Evolutionary conservation across 768 basidiomycete species (phyloP).

Genomic region (Lactarius indigo): DNA sequence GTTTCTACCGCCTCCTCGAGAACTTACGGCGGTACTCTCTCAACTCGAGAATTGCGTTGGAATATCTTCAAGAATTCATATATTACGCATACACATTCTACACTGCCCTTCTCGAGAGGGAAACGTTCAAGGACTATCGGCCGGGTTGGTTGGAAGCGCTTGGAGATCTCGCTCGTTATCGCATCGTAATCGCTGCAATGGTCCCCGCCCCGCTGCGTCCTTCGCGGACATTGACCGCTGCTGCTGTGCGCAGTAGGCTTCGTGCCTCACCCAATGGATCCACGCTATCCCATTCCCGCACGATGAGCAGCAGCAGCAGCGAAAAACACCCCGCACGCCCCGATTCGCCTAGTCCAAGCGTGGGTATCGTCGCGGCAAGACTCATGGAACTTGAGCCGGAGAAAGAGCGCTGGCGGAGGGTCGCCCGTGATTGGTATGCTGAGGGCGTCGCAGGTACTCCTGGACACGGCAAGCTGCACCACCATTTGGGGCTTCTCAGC

Average conservation of each 20-base stretch:
- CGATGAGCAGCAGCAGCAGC: constrained; percentile 18
- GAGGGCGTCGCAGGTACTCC: constrained; percentile 84
- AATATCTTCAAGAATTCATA: constrained; percentile 91
- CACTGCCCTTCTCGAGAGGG: constrained; percentile 83
- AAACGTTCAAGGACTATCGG: constrained; percentile 62
- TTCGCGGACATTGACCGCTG: constrained; percentile 46
- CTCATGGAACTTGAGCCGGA: constrained; percentile 85
- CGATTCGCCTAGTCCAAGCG: constrained; percentile 52
- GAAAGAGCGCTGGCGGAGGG: constrained; percentile 85
- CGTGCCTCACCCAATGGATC: constrained; percentile 24
- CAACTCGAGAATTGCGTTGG: constrained; percentile 65
- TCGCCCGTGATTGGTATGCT: constrained; percentile 92
- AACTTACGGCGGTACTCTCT: constrained; percentile 83
- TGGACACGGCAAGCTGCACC: constrained; percentile 92
- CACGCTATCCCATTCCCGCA: constrained; percentile 14
- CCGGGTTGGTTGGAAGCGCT: constrained; percentile 93
- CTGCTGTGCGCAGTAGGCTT: constrained; percentile 45
- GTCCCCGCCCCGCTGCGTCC: constrained; percentile 45
- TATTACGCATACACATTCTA: constrained; percentile 96
- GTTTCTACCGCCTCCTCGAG: constrained; percentile 87
- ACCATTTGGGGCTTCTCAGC: constrained; percentile 86
- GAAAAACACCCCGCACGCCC: constrained; percentile 28
- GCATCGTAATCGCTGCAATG: constrained; percentile 93
- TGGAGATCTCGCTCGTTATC: constrained; percentile 92
- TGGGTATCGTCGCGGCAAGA: constrained; percentile 80